These are phyloP conservation scores for Fonsecaea nubica DNA, from an alignment of 2,329 filamentous ascomycete species.

Conservation along the genomic window DNA sequence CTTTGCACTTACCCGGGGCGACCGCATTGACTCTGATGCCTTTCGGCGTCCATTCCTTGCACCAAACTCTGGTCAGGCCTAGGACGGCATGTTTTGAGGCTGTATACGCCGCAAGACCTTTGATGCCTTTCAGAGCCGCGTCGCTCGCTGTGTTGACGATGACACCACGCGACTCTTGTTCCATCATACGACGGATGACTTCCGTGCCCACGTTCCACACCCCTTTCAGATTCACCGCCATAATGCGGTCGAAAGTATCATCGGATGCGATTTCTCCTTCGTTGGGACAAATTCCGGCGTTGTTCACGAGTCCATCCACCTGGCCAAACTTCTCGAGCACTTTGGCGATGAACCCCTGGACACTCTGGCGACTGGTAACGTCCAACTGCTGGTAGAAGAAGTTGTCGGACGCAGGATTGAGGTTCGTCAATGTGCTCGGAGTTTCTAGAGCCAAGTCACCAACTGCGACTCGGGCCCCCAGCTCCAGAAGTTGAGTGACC, in stretches of 20 bases:
- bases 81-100: constrained; percentile 53
- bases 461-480: no score
- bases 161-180: not conserved
- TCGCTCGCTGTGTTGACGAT: constrained; percentile 27
- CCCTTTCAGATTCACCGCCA: constrained; percentile 20
- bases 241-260: constrained; percentile 17
- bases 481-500: no score
- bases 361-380: no score
- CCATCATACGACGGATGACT: constrained; percentile 21
- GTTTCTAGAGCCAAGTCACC: no score
- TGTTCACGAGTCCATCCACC: constrained; percentile 20
- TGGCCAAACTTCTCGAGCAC: constrained; percentile 33
- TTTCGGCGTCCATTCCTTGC: constrained; percentile 43
- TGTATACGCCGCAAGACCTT: constrained; percentile 51
- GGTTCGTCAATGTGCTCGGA: no score
- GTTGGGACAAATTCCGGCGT: constrained; percentile 21
- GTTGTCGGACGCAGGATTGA: no score
- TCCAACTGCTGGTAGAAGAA: no score
- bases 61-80: constrained; percentile 51
- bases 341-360: no score
- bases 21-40: constrained; percentile 48
- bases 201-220: constrained; percentile 27
- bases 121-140: constrained; percentile 37
- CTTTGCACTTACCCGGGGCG: constrained; percentile 24
- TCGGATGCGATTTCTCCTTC: constrained; percentile 23